Base-by-base conservation (phyloP, 1,139 yeast species). In the Candida sp. region DNA sequence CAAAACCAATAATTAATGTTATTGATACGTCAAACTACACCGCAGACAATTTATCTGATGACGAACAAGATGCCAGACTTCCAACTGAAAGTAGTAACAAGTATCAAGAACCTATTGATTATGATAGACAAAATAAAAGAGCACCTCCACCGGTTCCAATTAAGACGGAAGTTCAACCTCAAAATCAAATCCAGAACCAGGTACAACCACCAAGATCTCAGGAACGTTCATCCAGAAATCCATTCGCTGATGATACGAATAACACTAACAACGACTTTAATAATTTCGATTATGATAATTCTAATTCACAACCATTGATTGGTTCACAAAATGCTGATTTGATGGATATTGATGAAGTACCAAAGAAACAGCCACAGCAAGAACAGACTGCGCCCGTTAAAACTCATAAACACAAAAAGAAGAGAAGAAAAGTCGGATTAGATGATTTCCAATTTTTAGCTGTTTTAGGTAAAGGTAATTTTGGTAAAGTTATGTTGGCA, bases 401-500 rank as follows among this genome's bases (percentile, higher is more conserved):
- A 5, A 47, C 65, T 2, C 64, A 56, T 22, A 70, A 63, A 49
- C 48, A 62, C 9, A 69, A 61, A 45, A 66, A 69, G 44, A 66
- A 74, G 37, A 64, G 76, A 49, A 79, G 87, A 57, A 89, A 89
- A 67, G 85, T 91, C 46, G 97, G 98, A 0, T 77, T 93, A 52
- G 98, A 93, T 63, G 98, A 93, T 66, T 93, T 91, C 73, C 87
- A 88, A 57, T 86, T 93, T 57, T 70, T 93, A 57, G 95, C 97
- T 8, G 99, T 93, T 6, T 75, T 93, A 52, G 99, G 99, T 60
- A 91, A 90, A 61, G 99, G 98, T 67, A 93, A 93, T 63, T 93
- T 93, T 63, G 99, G 99, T 68, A 93, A 93, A 61, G 98, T 93
- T 45, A 88, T 93, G 91, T 77, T 93, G 53, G 98, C 97, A 2